These are phyloP conservation scores for Abelmoschus esculentus DNA, from an alignment of 345 rosid genomes.

Conservation along the genomic window DNA sequence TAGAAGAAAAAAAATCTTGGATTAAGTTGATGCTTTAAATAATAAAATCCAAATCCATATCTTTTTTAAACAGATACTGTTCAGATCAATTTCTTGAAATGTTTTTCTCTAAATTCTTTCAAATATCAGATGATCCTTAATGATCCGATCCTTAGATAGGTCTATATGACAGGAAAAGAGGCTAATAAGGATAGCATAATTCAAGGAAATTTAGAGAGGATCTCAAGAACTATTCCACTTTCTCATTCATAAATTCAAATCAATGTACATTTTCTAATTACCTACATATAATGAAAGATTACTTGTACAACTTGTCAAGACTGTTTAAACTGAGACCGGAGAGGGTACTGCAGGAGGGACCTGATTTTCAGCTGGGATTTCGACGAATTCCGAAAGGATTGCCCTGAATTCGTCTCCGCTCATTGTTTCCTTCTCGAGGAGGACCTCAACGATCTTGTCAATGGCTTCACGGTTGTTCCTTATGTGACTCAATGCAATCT, in stretches of 20 bases:
- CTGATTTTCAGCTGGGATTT: constrained; percentile 74
- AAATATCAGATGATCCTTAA: no score
- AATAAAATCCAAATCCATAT: no score
- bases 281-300: background rate
- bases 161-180: no score
- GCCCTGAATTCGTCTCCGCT: constrained; percentile 87
- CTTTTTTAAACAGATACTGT: no score
- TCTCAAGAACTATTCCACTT: background rate
- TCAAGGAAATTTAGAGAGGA: no score
- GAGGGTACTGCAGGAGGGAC: constrained; percentile 48
- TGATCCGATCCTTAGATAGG: background rate
- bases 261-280: background rate
- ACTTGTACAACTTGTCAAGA: background rate
- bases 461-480: constrained; percentile 93
- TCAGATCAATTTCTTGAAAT: no score
- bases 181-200: no score
- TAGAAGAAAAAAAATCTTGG: no score
- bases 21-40: no score
- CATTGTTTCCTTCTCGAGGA: constrained; percentile 87
- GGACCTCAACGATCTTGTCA: constrained; percentile 92
- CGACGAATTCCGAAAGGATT: constrained; percentile 81
- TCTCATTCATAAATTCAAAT: background rate
- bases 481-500: constrained; percentile 69
- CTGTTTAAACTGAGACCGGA: constrained; percentile 40
- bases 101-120: background rate